Percentiles rank a stretch among this genome's conserved stretches.
These are phyloP conservation scores for Gnaphalium uliginosum DNA, from an alignment of 129 eudicot species.

Conservation along the genomic window DNA sequence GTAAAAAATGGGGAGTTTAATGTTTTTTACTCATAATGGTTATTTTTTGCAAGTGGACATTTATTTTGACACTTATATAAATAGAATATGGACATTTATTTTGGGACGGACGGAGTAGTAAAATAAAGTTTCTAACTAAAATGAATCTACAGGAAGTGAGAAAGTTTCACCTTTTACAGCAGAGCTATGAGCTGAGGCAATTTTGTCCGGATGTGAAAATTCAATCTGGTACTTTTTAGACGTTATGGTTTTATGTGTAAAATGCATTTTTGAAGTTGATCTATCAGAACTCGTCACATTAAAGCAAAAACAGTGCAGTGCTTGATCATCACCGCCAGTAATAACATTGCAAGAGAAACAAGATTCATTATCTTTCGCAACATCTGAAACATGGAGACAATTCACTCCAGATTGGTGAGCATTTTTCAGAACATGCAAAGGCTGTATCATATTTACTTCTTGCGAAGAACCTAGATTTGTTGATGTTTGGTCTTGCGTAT, in stretches of 20 bases:
- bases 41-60: no score
- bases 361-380: conserved; percentile 26
- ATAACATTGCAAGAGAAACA: conserved; percentile 48
- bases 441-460: conserved; percentile 39
- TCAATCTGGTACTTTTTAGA: conserved; percentile 40
- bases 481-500: conserved; percentile 28
- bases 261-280: conserved; percentile 20
- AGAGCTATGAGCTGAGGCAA: conserved; percentile 82
- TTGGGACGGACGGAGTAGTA: no score
- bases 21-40: no score
- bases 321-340: conserved; percentile 98
- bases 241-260: conserved; percentile 5
- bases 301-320: conserved; percentile 59
- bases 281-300: conserved; percentile 32
- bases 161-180: conserved; percentile 75
- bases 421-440: conserved; percentile 54
- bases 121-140: neutral
- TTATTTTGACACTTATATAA: no score
- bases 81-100: no score
- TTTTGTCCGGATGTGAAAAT: conserved; percentile 43
- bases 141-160: neutral
- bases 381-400: conserved; percentile 71
- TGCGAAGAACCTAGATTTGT: conserved; percentile 32
- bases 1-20: no score
- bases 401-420: conserved; percentile 97